Evolutionary conservation across 139 green algal genomes (phyloP), one percentile per base, ranked within the genome.

Genomic region (Zygnema cylindricum): DNA sequence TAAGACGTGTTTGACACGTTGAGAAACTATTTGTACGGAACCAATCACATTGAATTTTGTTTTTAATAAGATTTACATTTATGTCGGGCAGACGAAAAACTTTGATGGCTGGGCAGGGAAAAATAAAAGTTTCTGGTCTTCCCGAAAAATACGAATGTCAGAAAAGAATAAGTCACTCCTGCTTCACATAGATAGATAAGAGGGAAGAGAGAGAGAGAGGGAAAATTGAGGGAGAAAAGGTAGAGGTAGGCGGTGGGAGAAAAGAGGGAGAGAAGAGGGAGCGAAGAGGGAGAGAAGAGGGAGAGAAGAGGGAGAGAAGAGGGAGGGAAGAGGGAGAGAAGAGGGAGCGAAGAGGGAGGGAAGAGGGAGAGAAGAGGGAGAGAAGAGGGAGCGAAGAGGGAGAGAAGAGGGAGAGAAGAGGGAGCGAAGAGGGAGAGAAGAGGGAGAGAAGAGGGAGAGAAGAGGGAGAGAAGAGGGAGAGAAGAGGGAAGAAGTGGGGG

Each of bases 381-480:
- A 16, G 71, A 23, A 79, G 16, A 41, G 7, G 16, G 38, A 23
- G 71, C 3, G 7, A 43, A 16, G 16, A 16, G 7, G 71, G 16
- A 43, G 16, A 16, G 16, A 16, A 43, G 38, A 16, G 38, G 16
- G 38, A 16, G 21, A 16, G 3, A 16, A 3, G 71, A 79, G 71
- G 21, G 71, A n/a, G 71, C 11, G 21, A 79, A 43, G 21, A 16
- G 71, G 3, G 38, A 16, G 38, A 16, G 38, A 16, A 16, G 38
- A 79, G 71, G 21, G 71, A 79, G 71, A 43, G 71, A 79, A 43
- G 21, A 79, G 71, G 7, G 71, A 16, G 71, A 43, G 71, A 79
- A 16, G 21, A 16, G 38, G 71, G 16, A 16, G 7, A 16, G 21
- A 16, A 16, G 71, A 79, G 71, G 16, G 71, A 79, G 38, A 16